Evolutionary conservation across 768 basidiomycete genomes (phyloP), one percentile per base, ranked within the genome.

Genomic region (Podaxis sp.): DNA sequence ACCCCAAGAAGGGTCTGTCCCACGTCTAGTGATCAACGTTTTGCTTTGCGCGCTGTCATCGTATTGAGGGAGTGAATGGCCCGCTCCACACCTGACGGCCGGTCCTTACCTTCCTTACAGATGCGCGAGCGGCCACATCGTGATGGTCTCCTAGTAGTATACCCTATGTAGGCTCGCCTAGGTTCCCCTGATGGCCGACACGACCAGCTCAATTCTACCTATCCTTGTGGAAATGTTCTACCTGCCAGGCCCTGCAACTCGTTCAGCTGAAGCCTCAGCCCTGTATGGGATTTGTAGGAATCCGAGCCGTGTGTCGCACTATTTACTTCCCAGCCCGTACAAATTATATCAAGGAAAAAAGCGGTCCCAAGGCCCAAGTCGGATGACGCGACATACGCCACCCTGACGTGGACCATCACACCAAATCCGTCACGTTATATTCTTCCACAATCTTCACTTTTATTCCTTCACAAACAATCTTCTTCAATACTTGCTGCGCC

Each of bases 51-150:
- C 53, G 41, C 60, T 55, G 44, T 55, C 60, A 48, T 41, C 26
- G 38, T 20, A 56, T 56, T 56, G 37, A 24, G 40, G 13, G 22
- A 4, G 38, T 15, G 52, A 13, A 44, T 44, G 40, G 37, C 53
- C 44, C 44, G 52, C 38, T 10, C 7, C 33, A 40, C 11, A 12
- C 60, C 53, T 36, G 38, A 37, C 1, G 20, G 28, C 30, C 22
- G 60, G 53, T 54, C 52, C 51, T 33, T 40, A 30, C 50, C 51
- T 54, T 61, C 60, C 51, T 36, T 37, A 41, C 53, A 44, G 40
- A 46, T 36, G n/a, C 30, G 33, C 24, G 50, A 36, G 17, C 33
- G 58, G 58, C 26, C 49, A 5, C 17, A 12, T 22, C 26, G 52
- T 13, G 37, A 12, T 6, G 44, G 20, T 56, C 41, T 22, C 22